Evolutionary conservation across 768 basidiomycete genomes (phyloP).

Genomic region (Inosperma sp.): DNA sequence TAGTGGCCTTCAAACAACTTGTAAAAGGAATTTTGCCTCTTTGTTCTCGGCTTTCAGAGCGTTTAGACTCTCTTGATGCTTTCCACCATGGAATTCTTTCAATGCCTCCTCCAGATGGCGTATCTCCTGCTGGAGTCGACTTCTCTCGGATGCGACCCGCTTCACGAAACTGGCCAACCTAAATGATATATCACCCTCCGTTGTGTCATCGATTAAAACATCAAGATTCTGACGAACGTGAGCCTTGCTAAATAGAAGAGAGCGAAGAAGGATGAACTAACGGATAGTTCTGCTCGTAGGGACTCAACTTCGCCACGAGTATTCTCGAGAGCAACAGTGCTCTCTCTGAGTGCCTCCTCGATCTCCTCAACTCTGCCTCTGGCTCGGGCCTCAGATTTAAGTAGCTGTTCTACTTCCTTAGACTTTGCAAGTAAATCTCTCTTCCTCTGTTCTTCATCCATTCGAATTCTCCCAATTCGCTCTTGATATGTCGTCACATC

Average conservation of each 20-base stretch:
- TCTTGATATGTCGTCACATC: slow-evolving; percentile 65
- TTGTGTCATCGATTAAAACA: slow-evolving; percentile 44
- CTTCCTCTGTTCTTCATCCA: slow-evolving; percentile 66
- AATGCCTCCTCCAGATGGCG: slow-evolving; percentile 40
- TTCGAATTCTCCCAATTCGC: slow-evolving; percentile 61
- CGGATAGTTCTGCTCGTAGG: slow-evolving; percentile 66
- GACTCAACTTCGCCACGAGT: slow-evolving; percentile 87
- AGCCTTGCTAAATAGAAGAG: slow-evolving; percentile 1
- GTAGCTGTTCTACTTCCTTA: slow-evolving; percentile 58
- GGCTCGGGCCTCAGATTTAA: slow-evolving; percentile 57
- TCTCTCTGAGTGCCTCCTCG: slow-evolving; percentile 87
- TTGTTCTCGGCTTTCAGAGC: background rate
- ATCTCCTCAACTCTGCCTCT: slow-evolving; percentile 74
- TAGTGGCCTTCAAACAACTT: background rate
- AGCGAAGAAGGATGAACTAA: slow-evolving; percentile 37
- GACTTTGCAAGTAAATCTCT: slow-evolving; percentile 66
- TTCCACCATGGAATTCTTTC: slow-evolving; percentile 13
- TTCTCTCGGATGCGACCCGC: slow-evolving; percentile 47
- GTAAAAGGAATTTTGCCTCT: background rate
- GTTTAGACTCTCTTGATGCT: slow-evolving; percentile 5
- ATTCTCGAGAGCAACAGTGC: slow-evolving; percentile 80
- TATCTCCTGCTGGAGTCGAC: slow-evolving; percentile 53
- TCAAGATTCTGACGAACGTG: slow-evolving; percentile 53
- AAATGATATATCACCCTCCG: slow-evolving; percentile 39
- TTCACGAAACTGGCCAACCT: slow-evolving; percentile 46